phyloP scores from a whole-genome alignment of 2,329 filamentous ascomycete genomes.

The Fusarium sp. region DNA sequence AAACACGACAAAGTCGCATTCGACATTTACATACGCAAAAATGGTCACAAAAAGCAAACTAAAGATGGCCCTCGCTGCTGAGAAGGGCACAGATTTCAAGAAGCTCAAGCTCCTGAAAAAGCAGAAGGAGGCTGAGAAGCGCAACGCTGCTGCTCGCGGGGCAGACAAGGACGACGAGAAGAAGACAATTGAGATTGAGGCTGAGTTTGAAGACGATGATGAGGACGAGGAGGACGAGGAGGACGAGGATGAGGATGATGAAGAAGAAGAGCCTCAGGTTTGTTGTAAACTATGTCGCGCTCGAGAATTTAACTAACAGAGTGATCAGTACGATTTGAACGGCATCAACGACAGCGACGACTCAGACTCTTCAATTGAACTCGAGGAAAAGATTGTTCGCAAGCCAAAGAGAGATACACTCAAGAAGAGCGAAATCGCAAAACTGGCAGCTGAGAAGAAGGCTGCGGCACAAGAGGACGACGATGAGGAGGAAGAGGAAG shows the following conservation, averaged over 20 bases:
- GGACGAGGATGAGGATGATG: conserved; percentile 42
- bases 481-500: conserved; percentile 73
- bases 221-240: conserved; percentile 52
- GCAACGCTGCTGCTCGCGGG: conserved; percentile 45
- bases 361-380: conserved; percentile 78
- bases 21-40: conserved; percentile 13
- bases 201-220: conserved; percentile 46
- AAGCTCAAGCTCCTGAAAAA: conserved; percentile 62
- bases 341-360: conserved; percentile 69
- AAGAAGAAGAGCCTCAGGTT: conserved; percentile 46
- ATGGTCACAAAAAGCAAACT: conserved; percentile 61
- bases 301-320: not conserved
- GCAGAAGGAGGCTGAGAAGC: conserved; percentile 55
- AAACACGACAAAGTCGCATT: conserved; percentile 23
- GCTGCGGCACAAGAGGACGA: conserved; percentile 49
- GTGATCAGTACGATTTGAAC: conserved; percentile 59
- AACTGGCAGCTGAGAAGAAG: conserved; percentile 41
- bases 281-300: conserved; percentile 3
- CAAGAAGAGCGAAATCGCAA: conserved; percentile 44
- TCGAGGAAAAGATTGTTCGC: conserved; percentile 75
- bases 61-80: conserved; percentile 63
- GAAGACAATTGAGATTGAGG: conserved; percentile 51
- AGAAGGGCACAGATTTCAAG: conserved; percentile 64
- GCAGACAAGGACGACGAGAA: conserved; percentile 47
- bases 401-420: conserved; percentile 57